phyloP scores from a whole-genome alignment of 2,329 filamentous ascomycete species.

The Xylariomycetidae sp. region DNA sequence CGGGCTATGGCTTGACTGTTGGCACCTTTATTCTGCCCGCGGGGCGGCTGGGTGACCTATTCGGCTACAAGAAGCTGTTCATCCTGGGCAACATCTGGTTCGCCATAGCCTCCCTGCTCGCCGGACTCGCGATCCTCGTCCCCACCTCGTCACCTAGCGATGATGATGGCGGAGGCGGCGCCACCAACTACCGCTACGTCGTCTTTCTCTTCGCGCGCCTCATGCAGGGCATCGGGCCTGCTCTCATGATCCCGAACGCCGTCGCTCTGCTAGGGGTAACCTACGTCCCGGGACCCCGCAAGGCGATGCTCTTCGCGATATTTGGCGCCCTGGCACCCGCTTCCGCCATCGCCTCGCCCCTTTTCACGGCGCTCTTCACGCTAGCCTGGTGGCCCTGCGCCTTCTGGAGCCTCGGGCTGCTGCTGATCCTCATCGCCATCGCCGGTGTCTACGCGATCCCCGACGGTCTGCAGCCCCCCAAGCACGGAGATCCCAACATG shows the following conservation, averaged over 20 bases:
- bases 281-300: slow-evolving; percentile 35
- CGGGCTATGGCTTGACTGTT: slow-evolving; percentile 42
- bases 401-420: slow-evolving; percentile 23
- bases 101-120: slow-evolving; percentile 40
- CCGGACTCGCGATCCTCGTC: slow-evolving; percentile 39
- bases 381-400: slow-evolving; percentile 25
- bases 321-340: slow-evolving; percentile 29
- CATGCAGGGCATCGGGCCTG: slow-evolving; percentile 46
- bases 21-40: slow-evolving; percentile 47
- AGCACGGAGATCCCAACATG: slow-evolving; percentile 13
- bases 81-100: slow-evolving; percentile 46
- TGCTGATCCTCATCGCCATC: slow-evolving; percentile 19
- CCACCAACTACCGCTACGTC: slow-evolving; percentile 20
- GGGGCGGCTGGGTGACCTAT: slow-evolving; percentile 44
- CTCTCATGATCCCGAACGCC: slow-evolving; percentile 49
- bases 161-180: too few relatives aligned
- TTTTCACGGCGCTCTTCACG: slow-evolving; percentile 22
- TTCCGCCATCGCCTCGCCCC: slow-evolving; percentile 24
- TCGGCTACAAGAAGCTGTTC: slow-evolving; percentile 44
- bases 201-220: slow-evolving; percentile 38
- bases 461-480: slow-evolving; percentile 4
- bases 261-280: slow-evolving; percentile 47
- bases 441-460: slow-evolving; percentile 23
- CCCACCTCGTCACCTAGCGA: too few relatives aligned
- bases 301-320: slow-evolving; percentile 28